A percentile compares a stretch with the other conserved stretches of the same genome.
These are phyloP conservation scores for Leishmania amazonensis DNA, from an alignment of 208 protist genomes.

Conservation along the genomic window DNA sequence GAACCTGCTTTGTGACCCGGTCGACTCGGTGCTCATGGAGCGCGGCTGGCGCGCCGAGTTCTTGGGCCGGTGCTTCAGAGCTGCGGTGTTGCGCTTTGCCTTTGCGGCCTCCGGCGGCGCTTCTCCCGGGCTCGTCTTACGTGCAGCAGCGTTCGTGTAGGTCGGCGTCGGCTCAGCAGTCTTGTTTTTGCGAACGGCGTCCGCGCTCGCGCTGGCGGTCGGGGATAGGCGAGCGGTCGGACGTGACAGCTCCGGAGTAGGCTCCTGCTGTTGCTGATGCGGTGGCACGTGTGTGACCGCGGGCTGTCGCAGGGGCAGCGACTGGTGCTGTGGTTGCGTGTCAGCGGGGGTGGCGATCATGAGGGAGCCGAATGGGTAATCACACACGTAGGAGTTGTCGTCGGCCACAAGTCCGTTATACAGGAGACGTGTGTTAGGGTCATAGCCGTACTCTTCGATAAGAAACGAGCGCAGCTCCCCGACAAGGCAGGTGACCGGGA, in stretches of 20 bases:
- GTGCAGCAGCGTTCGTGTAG: not conserved
- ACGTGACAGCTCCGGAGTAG: not conserved
- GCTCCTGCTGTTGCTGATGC: slow-evolving; percentile 8
- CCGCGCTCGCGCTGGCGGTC: not conserved
- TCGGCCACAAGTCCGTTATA: slow-evolving; percentile 31
- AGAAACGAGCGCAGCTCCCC: slow-evolving; percentile 65
- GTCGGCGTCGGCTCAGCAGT: not conserved
- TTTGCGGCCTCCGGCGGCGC: slow-evolving; percentile 5
- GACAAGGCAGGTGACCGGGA: slow-evolving; percentile 56
- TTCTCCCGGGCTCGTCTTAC: not conserved
- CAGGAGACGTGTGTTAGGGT: slow-evolving; percentile 45
- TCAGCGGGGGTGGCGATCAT: slow-evolving; percentile 52
- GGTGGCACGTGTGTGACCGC: slow-evolving; percentile 2
- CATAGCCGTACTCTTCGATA: slow-evolving; percentile 73
- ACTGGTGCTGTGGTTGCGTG: slow-evolving; percentile 23
- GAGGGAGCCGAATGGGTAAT: slow-evolving; percentile 73
- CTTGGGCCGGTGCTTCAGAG: slow-evolving; percentile 16
- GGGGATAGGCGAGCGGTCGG: not conserved
- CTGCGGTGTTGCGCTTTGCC: not conserved
- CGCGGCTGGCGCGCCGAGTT: not conserved
- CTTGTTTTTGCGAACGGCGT: slow-evolving; percentile 8
- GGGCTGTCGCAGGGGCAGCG: not conserved
- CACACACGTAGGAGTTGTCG: slow-evolving; percentile 38
- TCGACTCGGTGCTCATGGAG: slow-evolving; percentile 10
- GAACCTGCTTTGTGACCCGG: not conserved